phyloP scores from a whole-genome alignment of 2,329 filamentous ascomycete genomes.

The Microdochium nivale region DNA sequence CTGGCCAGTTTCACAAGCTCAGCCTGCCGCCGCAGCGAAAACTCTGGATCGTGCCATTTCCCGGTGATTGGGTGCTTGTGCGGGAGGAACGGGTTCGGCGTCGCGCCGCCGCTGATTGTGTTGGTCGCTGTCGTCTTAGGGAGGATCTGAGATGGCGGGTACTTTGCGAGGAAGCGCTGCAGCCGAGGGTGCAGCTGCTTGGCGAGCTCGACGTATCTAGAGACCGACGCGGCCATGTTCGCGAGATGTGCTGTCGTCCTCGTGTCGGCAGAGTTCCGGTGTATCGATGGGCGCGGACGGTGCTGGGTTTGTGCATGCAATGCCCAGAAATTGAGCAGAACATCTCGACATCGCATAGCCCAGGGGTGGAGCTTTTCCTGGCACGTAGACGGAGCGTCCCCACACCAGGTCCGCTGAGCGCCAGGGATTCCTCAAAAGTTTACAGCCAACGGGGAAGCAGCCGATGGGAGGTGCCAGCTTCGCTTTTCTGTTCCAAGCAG shows the following conservation, averaged over 20 bases:
- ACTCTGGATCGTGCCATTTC: conserved; percentile 74
- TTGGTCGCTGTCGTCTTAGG: conserved; percentile 25
- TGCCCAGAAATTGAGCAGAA: neutral
- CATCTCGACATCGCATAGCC: neutral
- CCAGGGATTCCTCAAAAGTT: neutral
- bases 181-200: conserved; percentile 69
- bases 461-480: too few relatives aligned
- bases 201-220: conserved; percentile 47
- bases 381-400: neutral
- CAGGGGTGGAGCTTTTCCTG: neutral
- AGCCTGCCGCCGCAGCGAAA: conserved; percentile 79
- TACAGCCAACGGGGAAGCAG: too few relatives aligned
- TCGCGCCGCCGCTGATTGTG: conserved; percentile 23
- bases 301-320: neutral
- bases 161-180: conserved; percentile 80
- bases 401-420: neutral
- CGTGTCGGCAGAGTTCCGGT: conserved; percentile 3
- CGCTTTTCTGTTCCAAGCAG: too few relatives aligned
- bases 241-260: neutral
- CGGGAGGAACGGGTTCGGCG: conserved; percentile 73
- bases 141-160: conserved; percentile 63
- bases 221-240: conserved; percentile 12
- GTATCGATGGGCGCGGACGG: conserved; percentile 4
- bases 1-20: conserved; percentile 81
- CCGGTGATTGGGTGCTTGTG: conserved; percentile 72